phyloP scores from a whole-genome alignment of 225 moss, liverwort and hornwort species.

The Anthoceros angustus region DNA sequence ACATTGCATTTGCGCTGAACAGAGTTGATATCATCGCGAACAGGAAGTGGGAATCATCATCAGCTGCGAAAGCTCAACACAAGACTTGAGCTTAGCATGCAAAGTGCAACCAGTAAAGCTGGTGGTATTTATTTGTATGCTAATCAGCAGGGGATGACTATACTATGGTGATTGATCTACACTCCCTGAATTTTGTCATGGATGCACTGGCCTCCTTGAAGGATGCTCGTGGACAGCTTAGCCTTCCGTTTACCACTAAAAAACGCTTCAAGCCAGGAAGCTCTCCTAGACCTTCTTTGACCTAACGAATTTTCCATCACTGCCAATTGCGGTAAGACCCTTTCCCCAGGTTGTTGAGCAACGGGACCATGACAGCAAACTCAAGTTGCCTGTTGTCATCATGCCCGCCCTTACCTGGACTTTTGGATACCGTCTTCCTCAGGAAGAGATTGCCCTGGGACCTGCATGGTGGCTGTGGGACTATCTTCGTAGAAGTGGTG shows the following conservation, averaged over 20 bases:
- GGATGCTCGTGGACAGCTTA: constrained; percentile 3
- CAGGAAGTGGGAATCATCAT: constrained; percentile 95
- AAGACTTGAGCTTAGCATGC: constrained; percentile 77
- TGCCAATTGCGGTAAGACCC: constrained; percentile 38
- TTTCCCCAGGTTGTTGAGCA: background rate
- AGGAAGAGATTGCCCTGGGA: constrained; percentile 87
- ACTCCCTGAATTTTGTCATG: background rate
- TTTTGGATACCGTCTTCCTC: constrained; percentile 47
- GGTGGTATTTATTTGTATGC: constrained; percentile 96
- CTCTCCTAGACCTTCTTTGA: constrained; percentile 32
- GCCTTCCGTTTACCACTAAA: background rate
- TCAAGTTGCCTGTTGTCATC: background rate
- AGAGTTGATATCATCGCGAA: constrained; percentile 89
- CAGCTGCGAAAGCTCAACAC: constrained; percentile 86
- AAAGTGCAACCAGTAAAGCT: constrained; percentile 60
- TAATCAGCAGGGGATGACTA: constrained; percentile 93
- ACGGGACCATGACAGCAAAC: background rate
- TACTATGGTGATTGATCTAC: constrained; percentile 43
- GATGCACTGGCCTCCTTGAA: background rate
- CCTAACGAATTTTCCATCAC: constrained; percentile 30
- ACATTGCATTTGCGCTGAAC: constrained; percentile 44
- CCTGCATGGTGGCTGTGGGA: constrained; percentile 99
- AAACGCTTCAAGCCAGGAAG: constrained; percentile 34
- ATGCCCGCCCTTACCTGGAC: too few relatives aligned
- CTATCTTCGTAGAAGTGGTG: constrained; percentile 86